Evolutionary conservation across 176 grass and related monocot species (phyloP).

Genomic region (Lolium rigidum): DNA sequence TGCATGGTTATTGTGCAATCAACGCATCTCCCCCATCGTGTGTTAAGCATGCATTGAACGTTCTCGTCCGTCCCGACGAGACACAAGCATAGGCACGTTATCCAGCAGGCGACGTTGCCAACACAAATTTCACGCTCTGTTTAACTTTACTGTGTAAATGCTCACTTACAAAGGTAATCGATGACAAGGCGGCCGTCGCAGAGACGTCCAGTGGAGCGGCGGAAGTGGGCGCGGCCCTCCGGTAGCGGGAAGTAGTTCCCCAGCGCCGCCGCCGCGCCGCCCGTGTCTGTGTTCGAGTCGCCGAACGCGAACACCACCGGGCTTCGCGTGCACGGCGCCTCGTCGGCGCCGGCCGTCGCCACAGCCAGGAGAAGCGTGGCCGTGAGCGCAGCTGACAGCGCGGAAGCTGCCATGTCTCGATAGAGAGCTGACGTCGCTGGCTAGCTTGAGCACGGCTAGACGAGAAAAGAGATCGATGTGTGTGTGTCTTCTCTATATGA

Average conservation of each 20-base stretch:
- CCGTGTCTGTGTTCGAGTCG: conserved; percentile 97
- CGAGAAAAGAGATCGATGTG: background rate
- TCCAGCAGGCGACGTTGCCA: no score
- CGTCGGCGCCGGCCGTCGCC: background rate
- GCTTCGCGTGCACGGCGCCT: conserved; percentile 6
- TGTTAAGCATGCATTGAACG: background rate
- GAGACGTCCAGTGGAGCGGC: conserved; percentile 57
- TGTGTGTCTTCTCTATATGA: no score
- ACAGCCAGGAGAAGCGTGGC: background rate
- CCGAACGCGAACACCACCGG: conserved; percentile 85
- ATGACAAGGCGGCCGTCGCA: conserved; percentile 67
- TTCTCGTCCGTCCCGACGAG: background rate
- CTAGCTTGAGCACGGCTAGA: background rate
- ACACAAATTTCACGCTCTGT: no score
- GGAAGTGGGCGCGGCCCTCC: conserved; percentile 69
- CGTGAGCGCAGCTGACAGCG: background rate
- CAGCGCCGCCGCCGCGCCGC: conserved; percentile 52
- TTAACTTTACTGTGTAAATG: background rate
- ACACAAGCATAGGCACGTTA: background rate
- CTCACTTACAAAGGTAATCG: conserved; percentile 56
- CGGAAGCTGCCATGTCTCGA: background rate
- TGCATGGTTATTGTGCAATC: background rate
- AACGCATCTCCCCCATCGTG: no score
- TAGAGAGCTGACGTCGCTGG: background rate
- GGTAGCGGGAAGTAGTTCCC: conserved; percentile 54